Evolutionary conservation across 1,284 basidiomycete genomes (phyloP).

Genomic region (Heterobasidion irregulare): DNA sequence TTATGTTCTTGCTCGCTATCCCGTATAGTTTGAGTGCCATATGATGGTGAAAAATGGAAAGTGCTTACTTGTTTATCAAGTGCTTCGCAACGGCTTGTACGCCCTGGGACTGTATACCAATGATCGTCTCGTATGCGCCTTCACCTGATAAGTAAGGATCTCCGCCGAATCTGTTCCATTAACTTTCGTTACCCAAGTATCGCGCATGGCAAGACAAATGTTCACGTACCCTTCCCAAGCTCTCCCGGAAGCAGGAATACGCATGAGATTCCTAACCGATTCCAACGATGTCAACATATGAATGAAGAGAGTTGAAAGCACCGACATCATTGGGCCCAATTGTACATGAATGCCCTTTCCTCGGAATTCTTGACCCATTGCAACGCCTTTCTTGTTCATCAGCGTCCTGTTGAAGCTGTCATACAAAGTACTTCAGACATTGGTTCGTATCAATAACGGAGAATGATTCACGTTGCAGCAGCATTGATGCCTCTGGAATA

Average conservation of each 20-base stretch:
- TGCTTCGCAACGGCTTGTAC: constrained; percentile 58
- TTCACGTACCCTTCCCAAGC: constrained; percentile 57
- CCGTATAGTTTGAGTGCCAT: too few relatives aligned
- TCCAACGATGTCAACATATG: not conserved
- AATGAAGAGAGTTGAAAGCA: not conserved
- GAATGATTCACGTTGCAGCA: constrained; percentile 39
- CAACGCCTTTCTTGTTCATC: constrained; percentile 52
- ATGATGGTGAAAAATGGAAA: not conserved
- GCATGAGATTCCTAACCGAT: constrained; percentile 39
- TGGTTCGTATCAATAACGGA: not conserved
- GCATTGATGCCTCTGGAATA: constrained; percentile 52
- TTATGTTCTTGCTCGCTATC: constrained; percentile 48
- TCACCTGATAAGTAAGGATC: constrained; percentile 60
- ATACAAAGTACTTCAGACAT: not conserved
- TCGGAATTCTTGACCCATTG: constrained; percentile 64
- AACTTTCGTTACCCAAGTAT: too few relatives aligned
- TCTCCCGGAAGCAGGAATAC: constrained; percentile 55
- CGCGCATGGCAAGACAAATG: not conserved
- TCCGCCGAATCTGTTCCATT: constrained; percentile 32
- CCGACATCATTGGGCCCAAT: constrained; percentile 45
- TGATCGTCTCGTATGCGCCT: constrained; percentile 47
- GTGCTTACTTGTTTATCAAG: constrained; percentile 41
- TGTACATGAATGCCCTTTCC: constrained; percentile 62
- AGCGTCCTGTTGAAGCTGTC: constrained; percentile 56
- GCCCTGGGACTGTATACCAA: constrained; percentile 53